Evolutionary conservation across 768 basidiomycete species (phyloP).

Genomic region (Boletus eberwhitei): DNA sequence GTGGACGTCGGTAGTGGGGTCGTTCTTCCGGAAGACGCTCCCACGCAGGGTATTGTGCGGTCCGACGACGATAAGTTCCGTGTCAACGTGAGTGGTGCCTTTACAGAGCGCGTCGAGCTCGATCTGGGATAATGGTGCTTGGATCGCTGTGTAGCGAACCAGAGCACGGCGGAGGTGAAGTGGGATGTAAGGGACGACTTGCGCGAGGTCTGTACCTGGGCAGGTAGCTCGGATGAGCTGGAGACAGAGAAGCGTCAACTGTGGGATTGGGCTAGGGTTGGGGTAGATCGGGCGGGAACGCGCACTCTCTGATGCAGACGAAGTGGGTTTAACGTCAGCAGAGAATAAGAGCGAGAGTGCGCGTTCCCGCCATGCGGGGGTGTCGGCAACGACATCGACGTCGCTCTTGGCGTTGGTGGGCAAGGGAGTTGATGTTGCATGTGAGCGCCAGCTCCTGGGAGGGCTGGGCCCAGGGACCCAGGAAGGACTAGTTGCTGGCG

Average conservation of each 20-base stretch:
- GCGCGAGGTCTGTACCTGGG: slow-evolving; percentile 42
- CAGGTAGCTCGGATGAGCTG: slow-evolving; percentile 41
- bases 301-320: background rate
- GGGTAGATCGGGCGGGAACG: slow-evolving; percentile 14
- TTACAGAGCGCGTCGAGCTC: slow-evolving; percentile 51
- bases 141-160: slow-evolving; percentile 55
- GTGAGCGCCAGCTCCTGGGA: slow-evolving; percentile 57
- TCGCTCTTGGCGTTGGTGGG: no score
- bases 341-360: slow-evolving; percentile 54
- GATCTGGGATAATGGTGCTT: slow-evolving; percentile 48
- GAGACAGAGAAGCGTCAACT: slow-evolving; percentile 58
- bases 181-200: slow-evolving; percentile 51
- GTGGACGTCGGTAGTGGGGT: background rate
- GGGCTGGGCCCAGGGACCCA: slow-evolving; percentile 46
- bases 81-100: slow-evolving; percentile 51
- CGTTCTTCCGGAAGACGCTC: slow-evolving; percentile 37
- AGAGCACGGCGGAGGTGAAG: slow-evolving; percentile 57
- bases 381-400: slow-evolving; percentile 24
- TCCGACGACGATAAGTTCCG: slow-evolving; percentile 65
- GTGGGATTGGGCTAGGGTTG: slow-evolving; percentile 36
- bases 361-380: slow-evolving; percentile 46
- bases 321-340: background rate
- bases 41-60: slow-evolving; percentile 44
- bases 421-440: slow-evolving; percentile 10
- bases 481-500: slow-evolving; percentile 7